Percentiles rank a stretch among this genome's conserved stretches.
phyloP scores from a whole-genome alignment of 805 yeast genomes.

The Hanseniaspora vineae region DNA sequence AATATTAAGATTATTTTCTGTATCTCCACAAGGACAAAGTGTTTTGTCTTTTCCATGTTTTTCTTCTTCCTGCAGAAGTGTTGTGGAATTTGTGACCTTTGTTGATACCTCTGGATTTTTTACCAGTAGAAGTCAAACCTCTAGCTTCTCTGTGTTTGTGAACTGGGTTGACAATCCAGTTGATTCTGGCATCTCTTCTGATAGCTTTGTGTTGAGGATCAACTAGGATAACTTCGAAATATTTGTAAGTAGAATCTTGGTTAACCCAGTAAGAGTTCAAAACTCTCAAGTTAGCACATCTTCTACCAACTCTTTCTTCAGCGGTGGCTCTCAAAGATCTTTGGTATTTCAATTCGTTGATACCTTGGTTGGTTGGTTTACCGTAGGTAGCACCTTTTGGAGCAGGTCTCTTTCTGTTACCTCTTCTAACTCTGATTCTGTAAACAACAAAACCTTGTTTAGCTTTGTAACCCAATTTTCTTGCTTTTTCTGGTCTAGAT shows the following conservation, averaged over 20 bases:
- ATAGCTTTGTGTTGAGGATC: constrained; percentile 98
- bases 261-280: constrained; percentile 99
- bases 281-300: constrained; percentile 97
- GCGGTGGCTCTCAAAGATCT: constrained; percentile 96
- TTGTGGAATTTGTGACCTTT: constrained; percentile 99
- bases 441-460: constrained; percentile 98
- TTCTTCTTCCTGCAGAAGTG: constrained; percentile 97
- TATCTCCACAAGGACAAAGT: constrained; percentile 98
- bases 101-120: constrained; percentile 99
- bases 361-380: constrained; percentile 99
- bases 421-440: constrained; percentile 99
- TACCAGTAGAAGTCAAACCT: constrained; percentile 97
- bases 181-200: constrained; percentile 96
- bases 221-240: constrained; percentile 93
- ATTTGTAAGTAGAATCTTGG: constrained; percentile 99
- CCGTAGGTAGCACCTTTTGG: constrained; percentile 99
- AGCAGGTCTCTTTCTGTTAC: constrained; percentile 99
- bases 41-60: constrained; percentile 99
- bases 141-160: constrained; percentile 99
- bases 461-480: constrained; percentile 99
- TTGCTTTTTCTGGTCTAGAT: constrained; percentile 99
- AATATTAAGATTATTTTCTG: constrained; percentile 54
- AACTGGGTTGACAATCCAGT: constrained; percentile 99
- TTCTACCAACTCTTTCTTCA: constrained; percentile 99
- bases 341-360: constrained; percentile 98